Conservation (phyloP, 768 basidiomycete genomes). For the Amanita polypyramis region DNA sequence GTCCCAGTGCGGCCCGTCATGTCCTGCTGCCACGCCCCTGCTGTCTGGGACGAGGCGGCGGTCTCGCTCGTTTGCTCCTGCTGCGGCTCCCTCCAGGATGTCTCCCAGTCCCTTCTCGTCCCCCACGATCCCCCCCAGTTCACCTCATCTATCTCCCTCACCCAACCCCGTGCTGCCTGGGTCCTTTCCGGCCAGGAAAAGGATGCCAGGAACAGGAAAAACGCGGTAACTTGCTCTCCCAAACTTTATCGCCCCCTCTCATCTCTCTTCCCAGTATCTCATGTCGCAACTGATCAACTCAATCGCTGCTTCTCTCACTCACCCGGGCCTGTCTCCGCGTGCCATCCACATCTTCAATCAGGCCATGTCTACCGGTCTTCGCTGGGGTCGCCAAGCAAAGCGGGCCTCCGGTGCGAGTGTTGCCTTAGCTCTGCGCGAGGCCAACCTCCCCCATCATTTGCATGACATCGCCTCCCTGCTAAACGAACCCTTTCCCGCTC, state of each 20-base stretch:
- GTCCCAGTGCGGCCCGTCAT: conserved; percentile 18
- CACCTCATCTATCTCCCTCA: conserved; percentile 34
- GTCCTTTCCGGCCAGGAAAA: conserved; percentile 56
- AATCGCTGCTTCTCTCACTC: conserved; percentile 47
- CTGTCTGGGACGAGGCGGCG: conserved; percentile 46
- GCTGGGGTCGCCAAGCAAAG: conserved; percentile 71
- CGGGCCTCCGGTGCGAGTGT: conserved; percentile 59
- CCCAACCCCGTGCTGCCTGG: conserved; percentile 45
- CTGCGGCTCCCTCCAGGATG: conserved; percentile 65
- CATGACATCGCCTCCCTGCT: conserved; percentile 61
- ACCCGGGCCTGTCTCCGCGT: conserved; percentile 52
- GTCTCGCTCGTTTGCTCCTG: conserved; percentile 53
- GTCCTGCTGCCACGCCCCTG: conserved; percentile 44
- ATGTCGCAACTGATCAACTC: conserved; percentile 55
- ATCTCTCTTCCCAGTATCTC: conserved; percentile 34
- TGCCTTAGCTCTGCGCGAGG: conserved; percentile 62
- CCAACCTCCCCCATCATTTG: conserved; percentile 55
- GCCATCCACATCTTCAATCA: conserved; percentile 61
- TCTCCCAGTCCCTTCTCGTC: conserved; percentile 50
- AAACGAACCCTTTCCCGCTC: conserved; percentile 35
- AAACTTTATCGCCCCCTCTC: conserved; percentile 11
- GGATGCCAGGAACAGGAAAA: conserved; percentile 53
- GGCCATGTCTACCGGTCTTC: conserved; percentile 49
- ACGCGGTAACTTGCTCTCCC: conserved; percentile 36
- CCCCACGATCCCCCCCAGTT: conserved; percentile 23